Percentiles rank a stretch among this genome's conserved stretches.
Evolutionary conservation across 495 filamentous ascomycete genomes (phyloP).

Genomic region (Venustampulla echinocandica): DNA sequence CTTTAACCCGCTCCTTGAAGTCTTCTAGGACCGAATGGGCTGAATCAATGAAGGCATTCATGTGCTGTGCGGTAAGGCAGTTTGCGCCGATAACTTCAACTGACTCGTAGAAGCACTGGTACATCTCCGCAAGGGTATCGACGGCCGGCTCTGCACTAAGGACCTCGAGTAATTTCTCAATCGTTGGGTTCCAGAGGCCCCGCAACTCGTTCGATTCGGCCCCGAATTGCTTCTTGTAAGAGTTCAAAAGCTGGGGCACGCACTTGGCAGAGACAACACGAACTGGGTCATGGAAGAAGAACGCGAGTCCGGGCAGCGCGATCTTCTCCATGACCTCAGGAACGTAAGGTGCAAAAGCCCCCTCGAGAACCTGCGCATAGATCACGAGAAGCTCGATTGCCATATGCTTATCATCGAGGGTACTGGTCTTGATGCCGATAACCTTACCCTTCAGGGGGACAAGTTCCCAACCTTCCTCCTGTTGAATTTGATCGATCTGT

Average conservation of each 20-base stretch:
- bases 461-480: slow-evolving; percentile 97
- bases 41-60: slow-evolving; percentile 78
- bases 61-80: slow-evolving; percentile 66
- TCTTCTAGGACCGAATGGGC: slow-evolving; percentile 79
- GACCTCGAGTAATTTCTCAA: slow-evolving; percentile 87
- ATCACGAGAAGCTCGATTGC: slow-evolving; percentile 96
- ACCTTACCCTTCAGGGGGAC: slow-evolving; percentile 94
- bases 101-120: slow-evolving; percentile 98
- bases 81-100: slow-evolving; percentile 87
- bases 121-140: slow-evolving; percentile 97
- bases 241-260: slow-evolving; percentile 87
- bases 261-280: slow-evolving; percentile 91
- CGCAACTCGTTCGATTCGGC: slow-evolving; percentile 61
- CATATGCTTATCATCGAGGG: slow-evolving; percentile 97
- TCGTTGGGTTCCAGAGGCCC: slow-evolving; percentile 75
- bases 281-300: slow-evolving; percentile 99
- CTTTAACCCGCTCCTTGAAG: slow-evolving; percentile 76
- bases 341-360: slow-evolving; percentile 85
- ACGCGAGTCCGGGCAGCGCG: slow-evolving; percentile 83
- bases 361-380: slow-evolving; percentile 90
- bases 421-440: slow-evolving; percentile 95
- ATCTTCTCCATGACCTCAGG: slow-evolving; percentile 93
- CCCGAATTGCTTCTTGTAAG: slow-evolving; percentile 86
- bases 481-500: slow-evolving; percentile 81
- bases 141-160: slow-evolving; percentile 91